phyloP scores from a whole-genome alignment of 805 yeast genomes.

The Saccharomycopsis capsularis region DNA sequence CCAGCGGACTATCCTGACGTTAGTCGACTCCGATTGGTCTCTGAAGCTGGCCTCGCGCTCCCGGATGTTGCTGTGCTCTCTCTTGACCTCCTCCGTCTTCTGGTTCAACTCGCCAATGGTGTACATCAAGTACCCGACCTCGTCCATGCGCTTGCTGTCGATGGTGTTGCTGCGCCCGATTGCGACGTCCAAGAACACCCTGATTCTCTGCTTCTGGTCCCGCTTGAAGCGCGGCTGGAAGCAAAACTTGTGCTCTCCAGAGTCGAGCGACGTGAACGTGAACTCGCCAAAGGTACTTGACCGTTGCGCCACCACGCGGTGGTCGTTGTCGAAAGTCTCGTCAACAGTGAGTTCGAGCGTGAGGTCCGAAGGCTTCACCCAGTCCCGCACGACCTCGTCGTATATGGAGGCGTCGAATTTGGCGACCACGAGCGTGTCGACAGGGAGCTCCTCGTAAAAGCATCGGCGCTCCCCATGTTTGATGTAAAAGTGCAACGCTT shows the following conservation, averaged over 20 bases:
- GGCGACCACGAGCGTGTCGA: slow-evolving; percentile 76
- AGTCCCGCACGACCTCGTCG: slow-evolving; percentile 38
- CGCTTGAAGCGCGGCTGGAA: slow-evolving; percentile 46
- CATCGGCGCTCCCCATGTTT: slow-evolving; percentile 73
- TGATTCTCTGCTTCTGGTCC: slow-evolving; percentile 40
- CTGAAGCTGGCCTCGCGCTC: slow-evolving; percentile 71
- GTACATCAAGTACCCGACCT: slow-evolving; percentile 45
- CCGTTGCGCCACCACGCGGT: slow-evolving; percentile 66
- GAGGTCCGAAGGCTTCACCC: slow-evolving; percentile 47
- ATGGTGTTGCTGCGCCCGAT: slow-evolving; percentile 58
- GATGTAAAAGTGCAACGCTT: slow-evolving; percentile 73
- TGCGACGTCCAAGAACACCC: slow-evolving; percentile 68
- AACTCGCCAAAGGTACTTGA: slow-evolving; percentile 57
- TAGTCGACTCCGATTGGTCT: slow-evolving; percentile 69
- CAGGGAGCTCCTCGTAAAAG: slow-evolving; percentile 74
- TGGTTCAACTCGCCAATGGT: slow-evolving; percentile 50
- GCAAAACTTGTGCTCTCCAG: slow-evolving; percentile 84
- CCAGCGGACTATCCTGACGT: slow-evolving; percentile 67
- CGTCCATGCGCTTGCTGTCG: slow-evolving; percentile 54
- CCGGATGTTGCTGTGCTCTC: slow-evolving; percentile 58
- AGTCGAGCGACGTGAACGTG: slow-evolving; percentile 72
- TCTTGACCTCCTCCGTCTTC: slow-evolving; percentile 50
- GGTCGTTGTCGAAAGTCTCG: slow-evolving; percentile 78
- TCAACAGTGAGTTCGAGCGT: slow-evolving; percentile 30
- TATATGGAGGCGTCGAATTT: slow-evolving; percentile 63